Percentiles rank a stretch among this genome's conserved stretches.
Evolutionary conservation across 139 green algal genomes (phyloP).

Genomic region (Micromonas pusilla): DNA sequence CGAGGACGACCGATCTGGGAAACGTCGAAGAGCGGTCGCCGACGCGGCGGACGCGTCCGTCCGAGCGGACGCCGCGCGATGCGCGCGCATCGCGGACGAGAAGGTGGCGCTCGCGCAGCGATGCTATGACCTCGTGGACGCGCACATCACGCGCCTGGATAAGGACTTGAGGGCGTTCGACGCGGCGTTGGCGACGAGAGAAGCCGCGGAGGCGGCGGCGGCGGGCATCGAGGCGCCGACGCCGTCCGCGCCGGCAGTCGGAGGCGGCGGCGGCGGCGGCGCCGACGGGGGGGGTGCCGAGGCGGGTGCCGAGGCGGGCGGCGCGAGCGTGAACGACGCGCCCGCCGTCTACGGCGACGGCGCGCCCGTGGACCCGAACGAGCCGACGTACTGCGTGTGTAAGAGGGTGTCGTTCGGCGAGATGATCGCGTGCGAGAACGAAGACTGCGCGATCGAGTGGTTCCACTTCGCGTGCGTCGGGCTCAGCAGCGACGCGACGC

Average conservation of each 20-base stretch:
- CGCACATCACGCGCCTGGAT: slow-evolving; percentile 40
- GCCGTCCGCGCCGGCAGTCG: neutral
- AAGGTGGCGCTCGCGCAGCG: slow-evolving; percentile 39
- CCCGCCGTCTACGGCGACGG: neutral
- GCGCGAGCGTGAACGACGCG: slow-evolving; percentile 25
- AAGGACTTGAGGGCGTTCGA: slow-evolving; percentile 40
- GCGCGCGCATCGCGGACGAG: slow-evolving; percentile 35
- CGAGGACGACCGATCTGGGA: neutral
- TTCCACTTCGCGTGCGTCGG: slow-evolving; percentile 47
- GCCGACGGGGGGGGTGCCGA: slow-evolving; percentile 16
- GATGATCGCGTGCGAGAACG: slow-evolving; percentile 50
- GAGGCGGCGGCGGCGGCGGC: slow-evolving; percentile 12
- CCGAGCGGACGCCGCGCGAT: too few relatives aligned
- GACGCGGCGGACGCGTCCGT: neutral
- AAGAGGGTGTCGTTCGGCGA: slow-evolving; percentile 46
- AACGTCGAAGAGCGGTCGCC: neutral
- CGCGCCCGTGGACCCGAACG: slow-evolving; percentile 43
- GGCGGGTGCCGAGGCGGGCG: neutral
- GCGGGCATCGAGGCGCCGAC: neutral
- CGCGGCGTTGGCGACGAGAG: slow-evolving; percentile 30
- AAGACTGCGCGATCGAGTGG: slow-evolving; percentile 41
- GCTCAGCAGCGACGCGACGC: slow-evolving; percentile 5
- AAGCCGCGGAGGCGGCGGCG: neutral
- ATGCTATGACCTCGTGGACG: slow-evolving; percentile 44
- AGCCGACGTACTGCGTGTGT: slow-evolving; percentile 47